Conservation (phyloP, 257 asterid genomes). For the Gentiana dahurica region DNA sequence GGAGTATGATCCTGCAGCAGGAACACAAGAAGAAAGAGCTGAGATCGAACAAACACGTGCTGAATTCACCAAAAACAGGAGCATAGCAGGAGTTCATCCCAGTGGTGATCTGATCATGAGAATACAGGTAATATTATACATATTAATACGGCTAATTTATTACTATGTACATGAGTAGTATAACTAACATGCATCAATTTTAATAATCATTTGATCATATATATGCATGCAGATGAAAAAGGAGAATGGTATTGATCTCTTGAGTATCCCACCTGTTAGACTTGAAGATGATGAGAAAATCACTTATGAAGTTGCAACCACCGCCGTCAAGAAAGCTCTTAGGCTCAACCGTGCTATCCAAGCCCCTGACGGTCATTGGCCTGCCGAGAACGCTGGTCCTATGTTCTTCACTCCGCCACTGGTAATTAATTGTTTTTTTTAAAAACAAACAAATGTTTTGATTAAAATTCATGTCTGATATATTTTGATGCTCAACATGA, state of each 20-base stretch:
- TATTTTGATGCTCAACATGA: no score
- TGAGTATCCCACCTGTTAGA: slow-evolving; percentile 36
- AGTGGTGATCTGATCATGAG: slow-evolving; percentile 25
- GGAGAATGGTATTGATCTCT: slow-evolving; percentile 44
- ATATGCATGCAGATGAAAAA: slow-evolving; percentile 23
- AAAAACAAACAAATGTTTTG: neutral
- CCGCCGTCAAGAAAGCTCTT: slow-evolving; percentile 49
- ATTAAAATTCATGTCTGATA: no score
- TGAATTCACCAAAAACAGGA: slow-evolving; percentile 7
- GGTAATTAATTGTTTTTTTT: slow-evolving; percentile 3
- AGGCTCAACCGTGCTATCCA: slow-evolving; percentile 49
- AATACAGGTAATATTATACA: slow-evolving; percentile 15
- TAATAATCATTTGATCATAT: neutral
- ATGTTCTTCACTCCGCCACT: slow-evolving; percentile 52
- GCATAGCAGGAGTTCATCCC: slow-evolving; percentile 14
- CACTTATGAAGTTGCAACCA: slow-evolving; percentile 32
- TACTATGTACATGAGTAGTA: no score
- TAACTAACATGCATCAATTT: no score
- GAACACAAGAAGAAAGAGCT: slow-evolving; percentile 18
- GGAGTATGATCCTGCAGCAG: slow-evolving; percentile 24
- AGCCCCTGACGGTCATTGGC: slow-evolving; percentile 79
- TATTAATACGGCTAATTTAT: no score
- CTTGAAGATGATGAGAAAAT: slow-evolving; percentile 39
- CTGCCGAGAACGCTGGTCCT: slow-evolving; percentile 66
- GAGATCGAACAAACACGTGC: slow-evolving; percentile 15